Conservation (phyloP, 1,284 basidiomycete species). For the Malassezia sympodialis region DNA sequence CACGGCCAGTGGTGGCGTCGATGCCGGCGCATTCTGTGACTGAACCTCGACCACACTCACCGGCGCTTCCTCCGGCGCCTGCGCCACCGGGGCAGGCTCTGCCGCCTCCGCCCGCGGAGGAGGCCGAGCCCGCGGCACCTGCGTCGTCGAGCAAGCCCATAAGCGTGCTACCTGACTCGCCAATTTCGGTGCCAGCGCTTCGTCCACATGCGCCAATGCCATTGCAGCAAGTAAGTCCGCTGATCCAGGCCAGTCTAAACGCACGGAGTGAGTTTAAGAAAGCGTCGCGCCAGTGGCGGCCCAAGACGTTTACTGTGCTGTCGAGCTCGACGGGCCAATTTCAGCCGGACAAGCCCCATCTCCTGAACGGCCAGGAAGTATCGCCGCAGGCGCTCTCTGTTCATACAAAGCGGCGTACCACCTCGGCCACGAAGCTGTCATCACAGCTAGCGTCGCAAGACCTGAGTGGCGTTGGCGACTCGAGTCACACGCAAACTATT, state of each 20-base stretch:
- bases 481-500: slow-evolving; percentile 22
- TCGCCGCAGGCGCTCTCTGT: slow-evolving; percentile 18
- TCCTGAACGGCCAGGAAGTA: slow-evolving; percentile 33
- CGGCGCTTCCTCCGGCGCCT: neutral
- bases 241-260: slow-evolving; percentile 46
- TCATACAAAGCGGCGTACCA: slow-evolving; percentile 28
- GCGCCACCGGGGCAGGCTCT: neutral
- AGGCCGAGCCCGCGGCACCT: neutral
- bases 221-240: slow-evolving; percentile 38
- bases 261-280: slow-evolving; percentile 40
- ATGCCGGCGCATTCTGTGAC: neutral
- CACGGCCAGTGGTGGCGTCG: slow-evolving; percentile 13
- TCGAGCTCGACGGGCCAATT: slow-evolving; percentile 26
- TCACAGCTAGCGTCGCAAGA: slow-evolving; percentile 10
- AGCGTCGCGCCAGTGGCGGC: slow-evolving; percentile 36
- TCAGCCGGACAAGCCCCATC: slow-evolving; percentile 24
- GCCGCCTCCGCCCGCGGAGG: neutral
- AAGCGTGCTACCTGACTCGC: slow-evolving; percentile 11
- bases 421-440: slow-evolving; percentile 25
- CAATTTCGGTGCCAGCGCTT: slow-evolving; percentile 12
- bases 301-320: slow-evolving; percentile 45
- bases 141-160: neutral
- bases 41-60: neutral
- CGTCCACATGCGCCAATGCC: slow-evolving; percentile 29
- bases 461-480: slow-evolving; percentile 9